phyloP scores from a whole-genome alignment of 805 yeast genomes.

The Vanderwaltozyma polyspora region DNA sequence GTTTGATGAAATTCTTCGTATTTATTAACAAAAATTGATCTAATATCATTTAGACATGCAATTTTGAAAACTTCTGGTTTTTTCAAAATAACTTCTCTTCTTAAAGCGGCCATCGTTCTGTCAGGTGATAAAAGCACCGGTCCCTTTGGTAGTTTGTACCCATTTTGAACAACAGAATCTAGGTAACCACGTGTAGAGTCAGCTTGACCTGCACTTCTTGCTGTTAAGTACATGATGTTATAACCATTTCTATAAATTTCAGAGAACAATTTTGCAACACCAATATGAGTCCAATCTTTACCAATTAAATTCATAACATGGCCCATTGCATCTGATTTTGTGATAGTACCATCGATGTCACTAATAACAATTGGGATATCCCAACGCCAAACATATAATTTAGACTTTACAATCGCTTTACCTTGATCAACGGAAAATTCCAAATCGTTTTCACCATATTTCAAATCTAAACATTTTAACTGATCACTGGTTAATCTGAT shows the following conservation, averaged over 20 bases:
- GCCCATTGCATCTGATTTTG: conserved; percentile 95
- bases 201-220: conserved; percentile 91
- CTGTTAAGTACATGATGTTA: conserved; percentile 85
- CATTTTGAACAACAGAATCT: conserved; percentile 66
- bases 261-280: conserved; percentile 84
- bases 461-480: conserved; percentile 57
- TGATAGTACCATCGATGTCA: conserved; percentile 96
- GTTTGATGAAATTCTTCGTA: conserved; percentile 2
- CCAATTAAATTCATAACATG: conserved; percentile 91
- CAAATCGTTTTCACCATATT: conserved; percentile 69
- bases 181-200: conserved; percentile 82
- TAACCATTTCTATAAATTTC: conserved; percentile 84
- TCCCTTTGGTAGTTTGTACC: conserved; percentile 65
- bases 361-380: conserved; percentile 86
- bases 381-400: conserved; percentile 73
- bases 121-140: conserved; percentile 95
- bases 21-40: conserved; percentile 44
- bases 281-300: conserved; percentile 95
- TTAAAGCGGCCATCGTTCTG: conserved; percentile 88
- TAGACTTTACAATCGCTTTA: conserved; percentile 61
- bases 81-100: conserved; percentile 82
- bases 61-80: conserved; percentile 98
- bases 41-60: conserved; percentile 87
- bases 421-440: conserved; percentile 76
- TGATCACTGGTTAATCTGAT: conserved; percentile 87